Evolutionary conservation across 2,329 filamentous ascomycete genomes (phyloP), one percentile per base, ranked within the genome.

Genomic region (Penicillium sp.): DNA sequence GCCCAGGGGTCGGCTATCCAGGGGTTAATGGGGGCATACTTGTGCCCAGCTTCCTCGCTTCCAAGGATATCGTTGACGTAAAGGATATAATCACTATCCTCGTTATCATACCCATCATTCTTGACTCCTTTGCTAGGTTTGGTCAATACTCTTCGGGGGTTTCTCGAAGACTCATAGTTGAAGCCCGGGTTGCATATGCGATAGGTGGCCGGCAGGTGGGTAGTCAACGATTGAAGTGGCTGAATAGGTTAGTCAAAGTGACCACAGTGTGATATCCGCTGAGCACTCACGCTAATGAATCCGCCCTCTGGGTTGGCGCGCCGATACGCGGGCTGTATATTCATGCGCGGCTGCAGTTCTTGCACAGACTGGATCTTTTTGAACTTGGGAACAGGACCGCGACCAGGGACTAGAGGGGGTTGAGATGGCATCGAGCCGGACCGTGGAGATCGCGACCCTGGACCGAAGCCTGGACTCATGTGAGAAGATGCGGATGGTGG

Each of bases 61-160:
- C 94, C 94, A 52, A 99, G 80, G 61, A 99, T 99, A 72, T 99
- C 94, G 73, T 99, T 99, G 67, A 99, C 94, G 67, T 97, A 99
- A 64, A 99, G 84, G 69, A 99, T 99, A 72, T 99, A 99, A 71
- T 99, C 94, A 74, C 94, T 97, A 66, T 99, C 94, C 73, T 99
- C 94, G 65, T 99, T 99, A 71, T 99, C 94, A 69, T 94, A 99
- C 4, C 94, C 94, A 77, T 99, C 94, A 69, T 99, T 99, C 82
- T 99, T 99, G 60, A 90, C 85, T 14, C 94, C 94, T 77, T 99
- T 99, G 83, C 94, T 97, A 8, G 94, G 94, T 75, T 99, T 99
- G 16, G 94, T 99, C 63, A 99, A 82, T 47, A 99, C 94, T 73
- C 94, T 85, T 59, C 94, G 89, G 37, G 94, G 94, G 70, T 99